Conservation (phyloP, 2,329 filamentous ascomycete species). For the Penicillium sp. region DNA sequence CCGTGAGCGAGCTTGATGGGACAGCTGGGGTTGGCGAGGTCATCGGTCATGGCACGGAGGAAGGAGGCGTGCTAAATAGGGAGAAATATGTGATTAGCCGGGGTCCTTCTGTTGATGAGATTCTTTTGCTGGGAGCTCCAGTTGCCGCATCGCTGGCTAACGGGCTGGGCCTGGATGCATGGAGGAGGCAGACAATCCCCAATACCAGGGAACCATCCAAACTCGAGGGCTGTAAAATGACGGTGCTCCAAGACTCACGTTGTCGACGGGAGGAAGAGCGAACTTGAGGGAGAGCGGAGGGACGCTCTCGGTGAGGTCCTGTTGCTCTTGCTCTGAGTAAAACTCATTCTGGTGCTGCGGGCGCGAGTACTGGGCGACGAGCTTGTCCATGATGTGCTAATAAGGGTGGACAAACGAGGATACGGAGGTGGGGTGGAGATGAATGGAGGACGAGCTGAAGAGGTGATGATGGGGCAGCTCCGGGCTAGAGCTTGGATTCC, state of each 20-base stretch:
- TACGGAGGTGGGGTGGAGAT: constrained; percentile 6
- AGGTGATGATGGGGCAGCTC: constrained; percentile 25
- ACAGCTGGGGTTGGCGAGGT: constrained; percentile 92
- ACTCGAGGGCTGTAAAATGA: not conserved
- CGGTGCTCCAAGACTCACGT: constrained; percentile 58
- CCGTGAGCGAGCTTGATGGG: constrained; percentile 99
- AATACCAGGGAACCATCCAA: too few species aligned
- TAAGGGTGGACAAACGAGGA: constrained; percentile 2
- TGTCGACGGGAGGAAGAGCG: constrained; percentile 86
- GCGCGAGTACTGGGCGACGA: constrained; percentile 88
- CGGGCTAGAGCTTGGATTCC: constrained; percentile 30
- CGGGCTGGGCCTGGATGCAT: not conserved
- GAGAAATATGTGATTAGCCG: constrained; percentile 1
- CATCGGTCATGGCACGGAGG: constrained; percentile 95
- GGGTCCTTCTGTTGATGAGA: not conserved
- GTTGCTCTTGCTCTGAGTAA: constrained; percentile 69
- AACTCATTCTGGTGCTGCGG: constrained; percentile 72
- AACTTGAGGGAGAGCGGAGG: constrained; percentile 88
- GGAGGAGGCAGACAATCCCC: not conserved
- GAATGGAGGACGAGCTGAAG: constrained; percentile 15
- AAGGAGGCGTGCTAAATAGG: constrained; percentile 74
- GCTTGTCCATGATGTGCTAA: constrained; percentile 71
- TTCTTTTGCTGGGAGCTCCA: constrained; percentile 4
- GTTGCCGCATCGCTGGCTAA: constrained; percentile 4
- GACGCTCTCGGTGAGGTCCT: constrained; percentile 68